Base-by-base conservation (phyloP, 495 filamentous ascomycete species). In the Sphaerosporella brunnea region DNA sequence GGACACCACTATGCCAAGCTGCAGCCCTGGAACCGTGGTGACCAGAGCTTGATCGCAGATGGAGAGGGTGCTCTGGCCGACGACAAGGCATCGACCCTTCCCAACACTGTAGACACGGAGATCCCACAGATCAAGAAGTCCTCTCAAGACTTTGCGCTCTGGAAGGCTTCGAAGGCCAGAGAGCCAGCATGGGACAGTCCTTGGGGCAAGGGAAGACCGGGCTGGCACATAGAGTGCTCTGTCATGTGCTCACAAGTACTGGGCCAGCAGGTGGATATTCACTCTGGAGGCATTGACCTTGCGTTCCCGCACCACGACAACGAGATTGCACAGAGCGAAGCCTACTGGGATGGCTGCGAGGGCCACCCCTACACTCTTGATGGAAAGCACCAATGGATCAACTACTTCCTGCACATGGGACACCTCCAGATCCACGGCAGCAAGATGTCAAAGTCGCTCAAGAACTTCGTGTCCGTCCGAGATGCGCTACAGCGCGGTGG, bases 161-260 rank as follows among this genome's bases (percentile, higher is more conserved):
- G 87, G 88, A 97, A 97, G 65, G 73, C 80, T 30, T 85, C 79
- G 0, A 95, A 92, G 64, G 74, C 81, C 2, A 88, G 90, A 30
- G 90, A 97, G 67, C 90, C 90, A 0, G 80, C 72, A 50, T 97
- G 90, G 90, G 65, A 75, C 9, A 84, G 78, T 54, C 73, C 73
- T 3, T 97, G 90, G 88, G 85, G 87, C 7, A 68, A 73, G 38
- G 87, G 88, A 21, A 70, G 90, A 16, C 90, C 90, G 0, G 90
- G 90, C 13, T 95, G 85, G 90, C 90, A 96, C 63, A 95, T 97
- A 51, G 88, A 97, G 67, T 97, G 90, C 74, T 90, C 82, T 0
- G 87, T 84, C 1, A 97, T 97, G 90, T 86, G 87, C 0, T 86
- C 80, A 2, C 80, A 84, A 47, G 74, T 81, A 25, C 68, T 97